Conservation (phyloP, 306 rosid genomes). For the Gynostemma pentaphyllum region DNA sequence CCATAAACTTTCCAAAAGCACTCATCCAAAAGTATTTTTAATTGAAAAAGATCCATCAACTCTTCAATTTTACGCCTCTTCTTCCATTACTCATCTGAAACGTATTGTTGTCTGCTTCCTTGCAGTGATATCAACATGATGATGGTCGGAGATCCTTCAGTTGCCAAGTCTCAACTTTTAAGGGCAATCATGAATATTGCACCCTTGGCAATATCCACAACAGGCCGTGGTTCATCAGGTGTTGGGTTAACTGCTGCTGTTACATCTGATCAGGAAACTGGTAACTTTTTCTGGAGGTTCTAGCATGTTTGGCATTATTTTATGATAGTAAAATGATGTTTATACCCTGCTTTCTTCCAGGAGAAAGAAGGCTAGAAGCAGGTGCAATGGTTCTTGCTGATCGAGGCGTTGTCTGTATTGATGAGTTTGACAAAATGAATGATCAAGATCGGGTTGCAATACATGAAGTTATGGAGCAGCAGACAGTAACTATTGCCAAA, state of each 20-base stretch:
- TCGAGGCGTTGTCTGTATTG: constrained; percentile 99
- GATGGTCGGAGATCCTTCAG: constrained; percentile 99
- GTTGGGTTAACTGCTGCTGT: constrained; percentile 99
- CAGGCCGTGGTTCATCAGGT: constrained; percentile 98
- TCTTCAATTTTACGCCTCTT: not conserved
- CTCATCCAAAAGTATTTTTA: not conserved
- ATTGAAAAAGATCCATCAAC: not conserved
- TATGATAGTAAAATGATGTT: constrained; percentile 1
- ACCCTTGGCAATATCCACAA: constrained; percentile 93
- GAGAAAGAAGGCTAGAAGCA: constrained; percentile 98
- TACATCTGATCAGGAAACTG: constrained; percentile 98
- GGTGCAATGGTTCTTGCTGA: constrained; percentile 99
- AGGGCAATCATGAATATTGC: constrained; percentile 94
- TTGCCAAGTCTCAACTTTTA: constrained; percentile 95
- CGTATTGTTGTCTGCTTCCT: constrained; percentile 11
- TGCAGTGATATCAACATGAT: constrained; percentile 95
- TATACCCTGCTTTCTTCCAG: constrained; percentile 29
- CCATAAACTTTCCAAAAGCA: not conserved
- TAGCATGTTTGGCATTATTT: not conserved
- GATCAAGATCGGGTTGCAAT: constrained; percentile 97
- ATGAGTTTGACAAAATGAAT: constrained; percentile 98
- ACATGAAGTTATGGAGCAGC: constrained; percentile 99
- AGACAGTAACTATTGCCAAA: constrained; percentile 96
- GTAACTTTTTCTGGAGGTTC: constrained; percentile 24
- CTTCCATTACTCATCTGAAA: constrained; percentile 5